These are phyloP conservation scores for Pestalotiopsis sp. DNA, from an alignment of 2,329 filamentous ascomycete genomes.

Conservation along the genomic window DNA sequence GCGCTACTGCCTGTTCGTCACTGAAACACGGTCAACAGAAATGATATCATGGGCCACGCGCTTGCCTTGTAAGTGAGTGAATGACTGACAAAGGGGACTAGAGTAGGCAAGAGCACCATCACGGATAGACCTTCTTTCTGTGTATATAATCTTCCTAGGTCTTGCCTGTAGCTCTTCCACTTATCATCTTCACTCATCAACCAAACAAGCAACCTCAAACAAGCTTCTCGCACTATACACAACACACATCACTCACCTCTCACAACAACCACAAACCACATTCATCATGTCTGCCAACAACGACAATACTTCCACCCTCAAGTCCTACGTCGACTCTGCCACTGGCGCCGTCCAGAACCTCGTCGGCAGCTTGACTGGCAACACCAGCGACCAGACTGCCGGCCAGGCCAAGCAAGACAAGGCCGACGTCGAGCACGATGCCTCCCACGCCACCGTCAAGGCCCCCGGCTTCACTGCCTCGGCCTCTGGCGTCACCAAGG, in stretches of 20 bases:
- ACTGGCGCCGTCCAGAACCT: constrained; percentile 71
- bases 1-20: constrained; percentile 1
- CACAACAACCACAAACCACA: background rate
- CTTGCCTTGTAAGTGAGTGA: background rate
- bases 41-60: background rate
- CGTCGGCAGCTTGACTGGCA: constrained; percentile 73
- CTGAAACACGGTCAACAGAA: background rate
- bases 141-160: background rate
- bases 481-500: constrained; percentile 67
- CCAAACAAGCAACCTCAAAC: background rate
- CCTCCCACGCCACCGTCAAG: constrained; percentile 74
- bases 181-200: background rate
- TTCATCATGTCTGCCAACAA: constrained; percentile 36
- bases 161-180: background rate
- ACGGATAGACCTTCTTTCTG: background rate
- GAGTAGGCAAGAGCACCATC: background rate
- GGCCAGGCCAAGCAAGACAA: constrained; percentile 65
- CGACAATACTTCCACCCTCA: constrained; percentile 69
- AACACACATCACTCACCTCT: background rate
- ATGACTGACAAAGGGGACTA: background rate
- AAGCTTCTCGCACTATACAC: background rate
- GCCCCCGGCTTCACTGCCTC: constrained; percentile 71
- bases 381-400: constrained; percentile 63
- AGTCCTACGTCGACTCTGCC: constrained; percentile 75
- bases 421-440: constrained; percentile 66